These are phyloP conservation scores for Thecaphora thlaspeos DNA, from an alignment of 1,284 basidiomycete genomes.

Conservation along the genomic window DNA sequence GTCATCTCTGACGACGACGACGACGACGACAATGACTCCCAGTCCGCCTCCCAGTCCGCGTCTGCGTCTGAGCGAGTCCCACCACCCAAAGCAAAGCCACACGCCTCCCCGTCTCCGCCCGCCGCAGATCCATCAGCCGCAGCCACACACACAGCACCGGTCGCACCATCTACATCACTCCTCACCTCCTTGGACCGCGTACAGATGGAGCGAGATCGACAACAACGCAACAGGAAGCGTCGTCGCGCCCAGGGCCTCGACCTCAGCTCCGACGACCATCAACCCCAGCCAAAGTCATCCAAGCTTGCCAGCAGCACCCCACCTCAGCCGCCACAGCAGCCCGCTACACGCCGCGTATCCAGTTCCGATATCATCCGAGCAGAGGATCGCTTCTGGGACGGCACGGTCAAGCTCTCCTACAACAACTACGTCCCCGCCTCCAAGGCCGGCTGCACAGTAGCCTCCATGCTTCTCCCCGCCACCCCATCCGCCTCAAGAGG, in stretches of 20 bases:
- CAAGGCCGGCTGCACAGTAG: constrained; percentile 19
- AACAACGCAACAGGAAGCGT: constrained; percentile 31
- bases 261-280: constrained; percentile 13
- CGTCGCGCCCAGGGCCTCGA: constrained; percentile 21
- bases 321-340: too few species aligned
- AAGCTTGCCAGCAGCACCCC: too few species aligned
- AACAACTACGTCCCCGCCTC: constrained; percentile 27
- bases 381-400: constrained; percentile 41
- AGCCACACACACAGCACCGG: not conserved
- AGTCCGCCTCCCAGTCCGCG: constrained; percentile 19
- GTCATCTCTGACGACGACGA: constrained; percentile 19
- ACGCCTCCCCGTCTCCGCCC: not conserved
- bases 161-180: not conserved
- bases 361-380: constrained; percentile 4
- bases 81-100: not conserved
- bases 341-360: too few species aligned
- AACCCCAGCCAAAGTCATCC: constrained; percentile 5
- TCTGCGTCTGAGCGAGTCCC: constrained; percentile 36
- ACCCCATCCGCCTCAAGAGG: constrained; percentile 17
- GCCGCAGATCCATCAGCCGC: constrained; percentile 1
- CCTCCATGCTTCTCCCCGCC: constrained; percentile 38
- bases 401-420: constrained; percentile 45
- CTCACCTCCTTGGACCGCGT: constrained; percentile 33
- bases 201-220: constrained; percentile 44
- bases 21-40: constrained; percentile 1